Evolutionary conservation across 192 early-diverging fungal species (phyloP).

Genomic region (Jimgerdemannia lactiflua): DNA sequence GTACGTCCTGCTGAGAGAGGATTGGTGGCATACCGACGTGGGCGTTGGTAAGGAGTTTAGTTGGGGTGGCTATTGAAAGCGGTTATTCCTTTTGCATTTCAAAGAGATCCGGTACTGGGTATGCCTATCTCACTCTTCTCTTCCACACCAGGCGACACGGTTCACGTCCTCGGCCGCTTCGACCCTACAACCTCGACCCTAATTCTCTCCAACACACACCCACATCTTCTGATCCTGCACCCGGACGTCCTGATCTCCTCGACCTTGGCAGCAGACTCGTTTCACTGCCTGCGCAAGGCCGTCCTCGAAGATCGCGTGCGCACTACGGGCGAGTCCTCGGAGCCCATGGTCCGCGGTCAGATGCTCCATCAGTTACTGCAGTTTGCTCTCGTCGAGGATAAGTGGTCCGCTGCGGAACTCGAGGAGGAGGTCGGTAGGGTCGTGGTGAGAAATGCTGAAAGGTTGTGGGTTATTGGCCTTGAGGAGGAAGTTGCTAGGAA

Average conservation of each 20-base stretch:
- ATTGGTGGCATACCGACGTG: neutral
- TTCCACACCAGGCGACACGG: neutral
- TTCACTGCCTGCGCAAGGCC: conserved; percentile 72
- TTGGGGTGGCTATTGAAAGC: no score
- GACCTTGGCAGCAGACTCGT: conserved; percentile 74
- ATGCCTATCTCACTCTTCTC: no score
- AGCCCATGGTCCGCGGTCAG: conserved; percentile 70
- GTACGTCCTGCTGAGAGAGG: neutral
- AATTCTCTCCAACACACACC: conserved; percentile 53
- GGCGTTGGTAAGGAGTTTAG: neutral
- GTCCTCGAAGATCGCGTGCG: conserved; percentile 68
- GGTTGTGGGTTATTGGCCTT: conserved; percentile 72
- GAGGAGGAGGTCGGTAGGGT: conserved; percentile 39
- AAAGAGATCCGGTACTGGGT: neutral
- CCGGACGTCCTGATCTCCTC: conserved; percentile 81
- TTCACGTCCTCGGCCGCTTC: neutral
- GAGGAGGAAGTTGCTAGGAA: conserved; percentile 48
- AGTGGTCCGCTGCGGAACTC: conserved; percentile 58
- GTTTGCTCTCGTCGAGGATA: conserved; percentile 46
- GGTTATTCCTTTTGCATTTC: no score
- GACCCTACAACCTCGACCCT: neutral
- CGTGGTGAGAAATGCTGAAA: conserved; percentile 51
- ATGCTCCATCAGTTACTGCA: conserved; percentile 87
- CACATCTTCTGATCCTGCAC: conserved; percentile 66
- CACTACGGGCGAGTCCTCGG: conserved; percentile 39